Evolutionary conservation across 202 grass and related monocot genomes (phyloP), one percentile per base, ranked within the genome.

Genomic region (Tripidium arundinaceum): DNA sequence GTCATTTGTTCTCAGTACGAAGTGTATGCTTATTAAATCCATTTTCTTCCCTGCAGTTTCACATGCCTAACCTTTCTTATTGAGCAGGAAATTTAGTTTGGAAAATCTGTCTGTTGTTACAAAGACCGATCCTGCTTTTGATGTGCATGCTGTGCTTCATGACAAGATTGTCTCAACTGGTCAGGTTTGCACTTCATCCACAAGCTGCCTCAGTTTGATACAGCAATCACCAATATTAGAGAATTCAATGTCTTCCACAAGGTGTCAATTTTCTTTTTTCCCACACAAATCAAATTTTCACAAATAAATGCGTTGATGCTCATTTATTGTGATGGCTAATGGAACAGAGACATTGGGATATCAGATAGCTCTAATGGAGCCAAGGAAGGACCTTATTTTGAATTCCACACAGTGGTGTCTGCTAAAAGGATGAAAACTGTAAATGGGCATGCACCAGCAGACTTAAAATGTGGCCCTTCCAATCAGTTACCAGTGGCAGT

Each of bases 341-440:
- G 59, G 40, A 36, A 36, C 74, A 83, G 74, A 49, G 39, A 66
- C 39, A 66, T 67, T 66, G 46, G 22, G 46, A 74, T 67, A 79
- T 65, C 65, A 78, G 21, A 69, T 59, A 83, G 27, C 38, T 78
- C 59, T 29, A 22, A 54, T 64, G 62, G 57, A 14, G 16, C 57
- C 72, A 77, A 45, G 55, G 66, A 59, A 28, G 74, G 47, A 49
- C 21, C 58, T 46, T 67, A 26, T 69, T 85, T 79, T 75, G 70
- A 84, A 76, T 54, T n/a, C 43, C 62, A 58, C 69, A 55, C 40
- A 42, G 27, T 66, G 39, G 41, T 72, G 52, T 37, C 86, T n/a
- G 31, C 60, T 82, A 84, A 84, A 77, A 86, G 64, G 41, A 71
- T 87, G 71, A 89, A 83, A 81, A 80, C 81, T 59, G 76, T 75